A percentile compares a stretch with the other conserved stretches of the same genome.
Conservation (phyloP, 2,329 filamentous ascomycete genomes). For the Hymenoscyphus repandus region DNA sequence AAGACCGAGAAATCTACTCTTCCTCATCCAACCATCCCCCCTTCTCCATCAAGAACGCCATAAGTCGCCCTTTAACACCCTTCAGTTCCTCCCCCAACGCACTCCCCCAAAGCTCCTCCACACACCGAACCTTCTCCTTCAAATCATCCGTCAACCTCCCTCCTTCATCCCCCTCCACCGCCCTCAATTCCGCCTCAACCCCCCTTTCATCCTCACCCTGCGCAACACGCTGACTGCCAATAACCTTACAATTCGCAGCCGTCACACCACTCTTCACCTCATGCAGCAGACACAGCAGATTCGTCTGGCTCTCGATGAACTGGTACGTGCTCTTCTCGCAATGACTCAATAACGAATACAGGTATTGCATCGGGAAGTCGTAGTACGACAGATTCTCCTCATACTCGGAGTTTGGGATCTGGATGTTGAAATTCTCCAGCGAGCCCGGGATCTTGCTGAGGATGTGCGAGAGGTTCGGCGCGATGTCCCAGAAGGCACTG, state of each 20-base stretch:
- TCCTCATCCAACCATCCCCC: slow-evolving; percentile 71
- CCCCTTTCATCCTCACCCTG: slow-evolving; percentile 35
- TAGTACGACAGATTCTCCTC: slow-evolving; percentile 81
- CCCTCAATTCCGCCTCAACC: slow-evolving; percentile 40
- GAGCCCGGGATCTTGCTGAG: slow-evolving; percentile 72
- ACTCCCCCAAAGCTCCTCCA: slow-evolving; percentile 87
- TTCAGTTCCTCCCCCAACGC: slow-evolving; percentile 75
- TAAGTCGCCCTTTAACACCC: slow-evolving; percentile 68
- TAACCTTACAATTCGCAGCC: slow-evolving; percentile 59
- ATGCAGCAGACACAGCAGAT: slow-evolving; percentile 82
- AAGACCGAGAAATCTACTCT: too few relatives aligned
- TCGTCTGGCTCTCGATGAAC: slow-evolving; percentile 93
- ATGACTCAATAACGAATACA: slow-evolving; percentile 79
- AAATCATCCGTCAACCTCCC: slow-evolving; percentile 72
- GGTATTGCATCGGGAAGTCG: slow-evolving; percentile 80
- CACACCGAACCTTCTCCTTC: slow-evolving; percentile 86
- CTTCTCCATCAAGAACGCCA: slow-evolving; percentile 64
- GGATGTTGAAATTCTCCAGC: slow-evolving; percentile 53
- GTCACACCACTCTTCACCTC: slow-evolving; percentile 81
- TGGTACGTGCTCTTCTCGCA: slow-evolving; percentile 92
- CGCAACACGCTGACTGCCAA: slow-evolving; percentile 55
- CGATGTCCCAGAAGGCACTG: slow-evolving; percentile 96
- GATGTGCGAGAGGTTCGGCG: slow-evolving; percentile 71
- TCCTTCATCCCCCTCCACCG: slow-evolving; percentile 63
- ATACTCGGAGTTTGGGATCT: slow-evolving; percentile 74